These are phyloP conservation scores for Arthrinium puccinioides DNA, from an alignment of 2,329 filamentous ascomycete species.

Conservation along the genomic window DNA sequence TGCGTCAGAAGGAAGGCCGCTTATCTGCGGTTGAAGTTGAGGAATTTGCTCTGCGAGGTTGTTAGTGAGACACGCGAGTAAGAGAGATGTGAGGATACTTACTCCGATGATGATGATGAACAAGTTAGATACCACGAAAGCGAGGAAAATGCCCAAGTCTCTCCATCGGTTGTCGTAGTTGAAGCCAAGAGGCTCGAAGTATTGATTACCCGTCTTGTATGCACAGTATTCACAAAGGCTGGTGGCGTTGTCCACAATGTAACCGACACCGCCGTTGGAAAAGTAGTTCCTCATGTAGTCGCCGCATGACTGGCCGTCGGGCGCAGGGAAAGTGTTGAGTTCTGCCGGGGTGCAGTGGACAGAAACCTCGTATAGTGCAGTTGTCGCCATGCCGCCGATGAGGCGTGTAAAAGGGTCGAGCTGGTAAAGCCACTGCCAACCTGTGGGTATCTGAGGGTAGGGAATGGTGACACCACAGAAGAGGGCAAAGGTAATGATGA, in stretches of 20 bases:
- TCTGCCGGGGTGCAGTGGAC: slow-evolving; percentile 58
- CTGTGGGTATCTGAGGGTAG: slow-evolving; percentile 65
- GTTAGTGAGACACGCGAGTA: slow-evolving; percentile 8
- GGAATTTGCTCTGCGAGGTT: slow-evolving; percentile 34
- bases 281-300: slow-evolving; percentile 64
- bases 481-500: slow-evolving; percentile 74
- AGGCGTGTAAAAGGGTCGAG: slow-evolving; percentile 78
- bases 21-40: slow-evolving; percentile 47
- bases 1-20: not conserved
- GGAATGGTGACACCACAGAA: slow-evolving; percentile 88
- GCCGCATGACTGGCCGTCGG: slow-evolving; percentile 59
- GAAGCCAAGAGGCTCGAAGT: slow-evolving; percentile 62
- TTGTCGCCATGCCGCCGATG: slow-evolving; percentile 72
- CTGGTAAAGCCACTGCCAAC: slow-evolving; percentile 81
- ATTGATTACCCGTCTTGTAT: slow-evolving; percentile 73
- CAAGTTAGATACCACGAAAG: slow-evolving; percentile 73
- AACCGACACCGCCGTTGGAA: slow-evolving; percentile 59
- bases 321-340: slow-evolving; percentile 61
- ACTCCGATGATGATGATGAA: slow-evolving; percentile 50
- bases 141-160: slow-evolving; percentile 70
- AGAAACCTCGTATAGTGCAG: slow-evolving; percentile 59
- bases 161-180: slow-evolving; percentile 67
- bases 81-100: slow-evolving; percentile 20
- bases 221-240: slow-evolving; percentile 73
- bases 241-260: slow-evolving; percentile 60